Conservation (phyloP, 768 basidiomycete genomes). For the Mycena albidolilacea region DNA sequence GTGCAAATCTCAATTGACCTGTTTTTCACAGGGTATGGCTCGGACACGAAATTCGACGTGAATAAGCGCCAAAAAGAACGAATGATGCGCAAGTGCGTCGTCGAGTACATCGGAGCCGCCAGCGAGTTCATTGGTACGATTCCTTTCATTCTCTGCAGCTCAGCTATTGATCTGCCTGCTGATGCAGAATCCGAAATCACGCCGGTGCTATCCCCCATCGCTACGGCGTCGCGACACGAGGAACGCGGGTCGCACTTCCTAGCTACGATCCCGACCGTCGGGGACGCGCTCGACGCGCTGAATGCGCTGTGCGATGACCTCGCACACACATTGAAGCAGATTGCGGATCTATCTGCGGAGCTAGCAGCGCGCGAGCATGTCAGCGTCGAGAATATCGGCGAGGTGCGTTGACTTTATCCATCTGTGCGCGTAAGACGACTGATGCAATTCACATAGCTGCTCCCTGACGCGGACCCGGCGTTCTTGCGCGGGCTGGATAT, state of each 20-base stretch:
- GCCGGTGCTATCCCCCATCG: conserved; percentile 78
- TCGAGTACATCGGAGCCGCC: conserved; percentile 78
- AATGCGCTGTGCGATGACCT: conserved; percentile 76
- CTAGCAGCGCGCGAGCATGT: conserved; percentile 81
- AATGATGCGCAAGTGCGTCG: conserved; percentile 71
- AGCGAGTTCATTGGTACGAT: conserved; percentile 78
- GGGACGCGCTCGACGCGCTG: conserved; percentile 79
- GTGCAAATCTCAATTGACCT: not conserved
- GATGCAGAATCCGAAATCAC: conserved; percentile 78
- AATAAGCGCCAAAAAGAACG: conserved; percentile 69
- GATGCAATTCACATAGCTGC: conserved; percentile 54
- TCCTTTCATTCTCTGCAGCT: not conserved
- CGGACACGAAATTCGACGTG: conserved; percentile 72
- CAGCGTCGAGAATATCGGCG: conserved; percentile 77
- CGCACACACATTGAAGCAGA: conserved; percentile 72
- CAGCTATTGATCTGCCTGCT: not conserved
- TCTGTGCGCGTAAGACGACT: not conserved
- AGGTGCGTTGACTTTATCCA: conserved; percentile 59
- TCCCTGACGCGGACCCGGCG: conserved; percentile 64
- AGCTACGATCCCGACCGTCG: conserved; percentile 85
- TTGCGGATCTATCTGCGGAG: conserved; percentile 78
- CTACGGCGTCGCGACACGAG: conserved; percentile 69
- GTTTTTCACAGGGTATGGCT: conserved; percentile 60
- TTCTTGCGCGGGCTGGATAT: conserved; percentile 79
- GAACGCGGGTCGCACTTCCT: conserved; percentile 70